phyloP scores from a whole-genome alignment of 441 rosid species.

The Adansonia grandidieri region DNA sequence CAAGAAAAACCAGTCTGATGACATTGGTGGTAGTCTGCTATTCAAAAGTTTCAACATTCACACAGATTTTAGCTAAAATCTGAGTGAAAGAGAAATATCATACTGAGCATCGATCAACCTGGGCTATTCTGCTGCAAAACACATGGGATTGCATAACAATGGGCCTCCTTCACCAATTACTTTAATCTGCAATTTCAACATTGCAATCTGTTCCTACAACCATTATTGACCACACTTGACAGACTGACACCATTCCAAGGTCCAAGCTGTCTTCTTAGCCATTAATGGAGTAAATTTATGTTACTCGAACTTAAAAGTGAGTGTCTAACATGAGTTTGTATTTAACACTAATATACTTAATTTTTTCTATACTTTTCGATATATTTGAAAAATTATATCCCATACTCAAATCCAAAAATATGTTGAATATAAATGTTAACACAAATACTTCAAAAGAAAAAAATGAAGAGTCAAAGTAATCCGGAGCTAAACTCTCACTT shows the following conservation, averaged over 20 bases:
- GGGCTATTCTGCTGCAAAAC: constrained; percentile 19
- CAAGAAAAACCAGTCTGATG: too few relatives aligned
- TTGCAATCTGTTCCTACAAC: neutral
- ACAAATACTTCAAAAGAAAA: too few relatives aligned
- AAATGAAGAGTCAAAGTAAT: too few relatives aligned
- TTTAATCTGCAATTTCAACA: neutral
- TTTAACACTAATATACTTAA: too few relatives aligned
- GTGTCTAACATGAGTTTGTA: too few relatives aligned
- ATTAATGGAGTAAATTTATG: neutral
- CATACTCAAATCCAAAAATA: too few relatives aligned
- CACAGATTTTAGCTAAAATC: neutral
- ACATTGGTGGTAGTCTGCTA: neutral
- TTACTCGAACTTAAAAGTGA: too few relatives aligned
- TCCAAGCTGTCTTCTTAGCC: constrained; percentile 10
- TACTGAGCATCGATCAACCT: neutral
- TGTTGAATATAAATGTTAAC: too few relatives aligned
- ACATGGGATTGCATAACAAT: neutral
- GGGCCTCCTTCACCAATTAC: constrained; percentile 15
- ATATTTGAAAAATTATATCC: too few relatives aligned
- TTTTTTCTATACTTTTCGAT: too few relatives aligned
- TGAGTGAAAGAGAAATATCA: neutral
- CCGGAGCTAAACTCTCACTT: neutral
- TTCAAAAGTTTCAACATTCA: neutral
- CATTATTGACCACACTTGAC: neutral
- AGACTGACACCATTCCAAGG: constrained; percentile 1